phyloP scores from a whole-genome alignment of 1,284 basidiomycete species.

The Puccinia sorghi region DNA sequence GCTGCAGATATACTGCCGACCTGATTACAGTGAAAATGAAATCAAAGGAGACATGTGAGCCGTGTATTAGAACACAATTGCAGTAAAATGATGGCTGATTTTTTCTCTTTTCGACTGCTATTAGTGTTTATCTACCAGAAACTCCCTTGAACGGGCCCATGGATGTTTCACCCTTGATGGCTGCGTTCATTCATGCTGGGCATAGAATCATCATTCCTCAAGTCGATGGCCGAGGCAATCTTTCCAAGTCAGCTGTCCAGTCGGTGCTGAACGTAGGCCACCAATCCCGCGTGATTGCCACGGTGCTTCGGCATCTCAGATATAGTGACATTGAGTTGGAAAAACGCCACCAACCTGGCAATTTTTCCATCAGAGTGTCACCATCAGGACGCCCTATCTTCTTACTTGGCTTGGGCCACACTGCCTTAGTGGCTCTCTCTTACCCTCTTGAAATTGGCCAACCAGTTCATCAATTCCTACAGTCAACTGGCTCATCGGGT shows the following conservation, averaged over 20 bases:
- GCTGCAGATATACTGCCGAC: slow-evolving; percentile 1
- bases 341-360: background rate
- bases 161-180: slow-evolving; percentile 22
- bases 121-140: slow-evolving; percentile 27
- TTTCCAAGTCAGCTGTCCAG: background rate
- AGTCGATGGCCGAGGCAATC: background rate
- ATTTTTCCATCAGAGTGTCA: too few relatives aligned
- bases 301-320: slow-evolving; percentile 17
- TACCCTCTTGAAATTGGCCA: slow-evolving; percentile 28
- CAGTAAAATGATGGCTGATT: background rate
- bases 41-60: slow-evolving; percentile 28
- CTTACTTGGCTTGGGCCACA: slow-evolving; percentile 23
- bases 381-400: slow-evolving; percentile 15
- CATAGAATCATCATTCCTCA: slow-evolving; percentile 36
- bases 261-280: background rate
- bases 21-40: background rate
- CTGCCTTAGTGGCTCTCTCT: slow-evolving; percentile 29
- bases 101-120: background rate
- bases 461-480: slow-evolving; percentile 3
- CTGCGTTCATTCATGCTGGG: slow-evolving; percentile 24
- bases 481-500: background rate
- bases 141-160: slow-evolving; percentile 6
- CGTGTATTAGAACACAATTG: background rate
- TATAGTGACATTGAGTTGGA: slow-evolving; percentile 3
- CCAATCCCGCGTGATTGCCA: slow-evolving; percentile 12